A percentile compares a stretch with the other conserved stretches of the same genome.
Conservation (phyloP, 2,329 filamentous ascomycete species). For the Graphiopsis chlorocephala region DNA sequence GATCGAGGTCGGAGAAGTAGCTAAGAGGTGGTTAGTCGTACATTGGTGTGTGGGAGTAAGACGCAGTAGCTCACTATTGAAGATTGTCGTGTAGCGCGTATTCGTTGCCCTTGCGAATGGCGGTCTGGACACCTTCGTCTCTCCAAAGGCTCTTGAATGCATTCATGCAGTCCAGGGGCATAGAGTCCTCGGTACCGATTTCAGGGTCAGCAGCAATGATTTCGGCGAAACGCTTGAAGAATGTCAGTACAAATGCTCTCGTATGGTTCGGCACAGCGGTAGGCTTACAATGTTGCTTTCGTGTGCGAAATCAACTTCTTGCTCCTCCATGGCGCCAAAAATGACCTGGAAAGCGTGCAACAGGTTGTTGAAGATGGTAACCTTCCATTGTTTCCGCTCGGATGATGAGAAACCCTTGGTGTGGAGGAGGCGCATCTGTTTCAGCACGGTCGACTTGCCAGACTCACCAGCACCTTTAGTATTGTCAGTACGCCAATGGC, state of each 20-base stretch:
- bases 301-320: constrained; percentile 74
- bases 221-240: constrained; percentile 68
- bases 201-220: constrained; percentile 77
- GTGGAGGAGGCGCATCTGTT: constrained; percentile 99
- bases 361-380: constrained; percentile 93
- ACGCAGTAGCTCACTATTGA: constrained; percentile 68
- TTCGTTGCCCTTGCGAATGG: constrained; percentile 92
- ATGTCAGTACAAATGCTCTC: constrained; percentile 33
- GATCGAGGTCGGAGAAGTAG: constrained; percentile 71
- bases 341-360: constrained; percentile 89
- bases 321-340: constrained; percentile 84
- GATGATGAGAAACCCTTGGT: constrained; percentile 84
- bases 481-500: constrained; percentile 30
- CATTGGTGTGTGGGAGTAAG: not conserved
- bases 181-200: constrained; percentile 74
- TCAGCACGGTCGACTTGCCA: constrained; percentile 93
- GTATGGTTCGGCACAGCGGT: not conserved
- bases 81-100: constrained; percentile 95
- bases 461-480: constrained; percentile 82
- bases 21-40: constrained; percentile 45
- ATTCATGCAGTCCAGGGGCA: constrained; percentile 73
- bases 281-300: constrained; percentile 71
- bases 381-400: constrained; percentile 90
- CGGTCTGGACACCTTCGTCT: constrained; percentile 77
- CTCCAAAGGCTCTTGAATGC: constrained; percentile 83